Percentiles rank a stretch among this genome's conserved stretches.
Conservation (phyloP, 2,329 filamentous ascomycete genomes). For the Trichoderma polysporum region DNA sequence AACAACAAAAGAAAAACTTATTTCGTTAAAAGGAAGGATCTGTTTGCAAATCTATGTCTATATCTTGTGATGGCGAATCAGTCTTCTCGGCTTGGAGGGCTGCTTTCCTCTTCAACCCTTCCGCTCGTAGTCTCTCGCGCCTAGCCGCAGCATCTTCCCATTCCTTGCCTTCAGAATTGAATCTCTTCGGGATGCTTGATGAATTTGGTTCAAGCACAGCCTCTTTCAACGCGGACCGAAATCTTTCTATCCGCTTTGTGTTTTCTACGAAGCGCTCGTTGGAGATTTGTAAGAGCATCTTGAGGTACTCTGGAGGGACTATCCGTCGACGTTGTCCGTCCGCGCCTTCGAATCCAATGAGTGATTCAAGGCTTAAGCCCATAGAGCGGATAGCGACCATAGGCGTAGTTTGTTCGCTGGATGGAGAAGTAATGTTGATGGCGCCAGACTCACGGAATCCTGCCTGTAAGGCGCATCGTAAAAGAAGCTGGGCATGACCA, state of each 20-base stretch:
- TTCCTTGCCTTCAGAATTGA: conserved; percentile 39
- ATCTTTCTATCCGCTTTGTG: conserved; percentile 63
- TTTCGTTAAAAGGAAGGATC: neutral
- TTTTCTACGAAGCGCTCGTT: conserved; percentile 76
- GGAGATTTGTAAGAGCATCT: conserved; percentile 64
- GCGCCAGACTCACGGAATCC: conserved; percentile 91
- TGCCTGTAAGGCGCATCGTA: conserved; percentile 73
- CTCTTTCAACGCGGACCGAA: conserved; percentile 52
- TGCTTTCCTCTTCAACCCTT: conserved; percentile 56
- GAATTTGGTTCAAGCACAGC: conserved; percentile 30
- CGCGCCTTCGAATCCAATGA: conserved; percentile 60
- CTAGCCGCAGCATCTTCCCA: conserved; percentile 57
- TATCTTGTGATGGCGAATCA: conserved; percentile 17
- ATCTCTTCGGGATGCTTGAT: conserved; percentile 21
- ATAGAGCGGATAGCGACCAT: conserved; percentile 85
- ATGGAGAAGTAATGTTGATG: conserved; percentile 56
- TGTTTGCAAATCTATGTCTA: conserved; percentile 25
- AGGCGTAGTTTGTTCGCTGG: conserved; percentile 48
- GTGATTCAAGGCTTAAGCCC: conserved; percentile 76
- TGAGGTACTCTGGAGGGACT: conserved; percentile 67
- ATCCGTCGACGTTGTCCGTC: conserved; percentile 44
- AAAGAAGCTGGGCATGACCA: conserved; percentile 69
- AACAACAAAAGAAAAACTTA: neutral
- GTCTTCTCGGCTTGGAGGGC: conserved; percentile 35
- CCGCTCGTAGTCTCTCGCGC: conserved; percentile 55